Evolutionary conservation across 31 red algal species (phyloP).

Genomic region (Asparagopsis taxiformis): DNA sequence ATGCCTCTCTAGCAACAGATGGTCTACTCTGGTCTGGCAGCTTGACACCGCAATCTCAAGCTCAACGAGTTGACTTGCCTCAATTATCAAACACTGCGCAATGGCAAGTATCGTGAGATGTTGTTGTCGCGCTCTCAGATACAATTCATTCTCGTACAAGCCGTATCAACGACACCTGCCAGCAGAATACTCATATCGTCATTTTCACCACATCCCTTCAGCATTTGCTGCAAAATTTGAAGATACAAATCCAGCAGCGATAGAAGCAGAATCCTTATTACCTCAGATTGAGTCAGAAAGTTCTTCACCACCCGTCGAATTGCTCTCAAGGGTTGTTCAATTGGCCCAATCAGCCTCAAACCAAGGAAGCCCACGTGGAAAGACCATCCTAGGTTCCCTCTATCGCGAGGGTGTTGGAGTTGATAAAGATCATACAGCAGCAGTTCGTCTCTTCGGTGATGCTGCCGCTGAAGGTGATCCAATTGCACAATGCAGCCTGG

Average conservation of each 20-base stretch:
- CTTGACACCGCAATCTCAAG: too few species aligned
- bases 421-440: constrained; percentile 6
- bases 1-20: too few species aligned
- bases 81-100: too few species aligned
- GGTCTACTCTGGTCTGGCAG: too few species aligned
- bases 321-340: not conserved
- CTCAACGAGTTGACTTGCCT: too few species aligned
- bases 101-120: too few species aligned
- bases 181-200: too few species aligned
- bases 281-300: not conserved
- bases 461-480: constrained; percentile 44
- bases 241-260: not conserved
- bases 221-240: not conserved
- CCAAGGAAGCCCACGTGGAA: constrained; percentile 33
- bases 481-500: constrained; percentile 39
- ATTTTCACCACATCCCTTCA: too few species aligned
- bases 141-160: too few species aligned
- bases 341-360: constrained; percentile 1
- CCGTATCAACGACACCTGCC: too few species aligned
- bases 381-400: constrained; percentile 40
- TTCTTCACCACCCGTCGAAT: not conserved
- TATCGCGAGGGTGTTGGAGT: constrained; percentile 41
- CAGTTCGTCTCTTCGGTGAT: constrained; percentile 30
- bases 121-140: too few species aligned
- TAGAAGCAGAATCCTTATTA: not conserved